These are phyloP conservation scores for Cardamine resedifolia DNA, from an alignment of 345 rosid species.

Conservation along the genomic window DNA sequence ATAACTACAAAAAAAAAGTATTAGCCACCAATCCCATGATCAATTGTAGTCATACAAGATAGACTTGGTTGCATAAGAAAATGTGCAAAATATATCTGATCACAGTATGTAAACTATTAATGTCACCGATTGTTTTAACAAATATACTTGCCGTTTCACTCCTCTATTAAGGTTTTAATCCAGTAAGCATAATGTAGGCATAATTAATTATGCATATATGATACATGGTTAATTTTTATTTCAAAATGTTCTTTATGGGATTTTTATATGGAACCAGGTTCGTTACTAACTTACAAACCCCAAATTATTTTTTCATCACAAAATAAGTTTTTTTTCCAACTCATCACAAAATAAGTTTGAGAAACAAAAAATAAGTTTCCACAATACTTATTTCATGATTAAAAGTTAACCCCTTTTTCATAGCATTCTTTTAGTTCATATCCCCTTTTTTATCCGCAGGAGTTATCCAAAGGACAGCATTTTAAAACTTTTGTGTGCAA, in stretches of 20 bases:
- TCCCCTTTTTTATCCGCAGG: constrained; percentile 17
- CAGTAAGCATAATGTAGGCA: too few species aligned
- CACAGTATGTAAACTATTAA: not conserved
- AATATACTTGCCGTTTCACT: not conserved
- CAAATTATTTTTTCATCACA: not conserved
- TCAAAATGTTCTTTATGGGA: too few species aligned
- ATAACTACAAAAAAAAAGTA: not conserved
- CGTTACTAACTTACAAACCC: not conserved
- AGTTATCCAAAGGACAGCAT: constrained; percentile 26
- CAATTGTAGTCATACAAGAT: constrained; percentile 4
- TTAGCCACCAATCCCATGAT: constrained; percentile 4
- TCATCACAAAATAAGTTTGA: too few species aligned
- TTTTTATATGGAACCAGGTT: too few species aligned
- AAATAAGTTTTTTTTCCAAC: too few species aligned
- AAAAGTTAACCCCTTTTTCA: not conserved
- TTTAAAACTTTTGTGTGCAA: not conserved
- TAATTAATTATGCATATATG: too few species aligned
- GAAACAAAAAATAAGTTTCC: not conserved
- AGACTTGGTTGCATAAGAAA: constrained; percentile 5
- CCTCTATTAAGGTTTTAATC: too few species aligned
- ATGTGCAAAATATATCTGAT: not conserved
- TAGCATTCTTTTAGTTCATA: not conserved
- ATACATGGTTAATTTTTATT: too few species aligned
- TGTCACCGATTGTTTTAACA: not conserved
- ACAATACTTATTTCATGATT: not conserved